Conservation (phyloP, 1,284 basidiomycete genomes). For the Apiotrichum porosum region DNA sequence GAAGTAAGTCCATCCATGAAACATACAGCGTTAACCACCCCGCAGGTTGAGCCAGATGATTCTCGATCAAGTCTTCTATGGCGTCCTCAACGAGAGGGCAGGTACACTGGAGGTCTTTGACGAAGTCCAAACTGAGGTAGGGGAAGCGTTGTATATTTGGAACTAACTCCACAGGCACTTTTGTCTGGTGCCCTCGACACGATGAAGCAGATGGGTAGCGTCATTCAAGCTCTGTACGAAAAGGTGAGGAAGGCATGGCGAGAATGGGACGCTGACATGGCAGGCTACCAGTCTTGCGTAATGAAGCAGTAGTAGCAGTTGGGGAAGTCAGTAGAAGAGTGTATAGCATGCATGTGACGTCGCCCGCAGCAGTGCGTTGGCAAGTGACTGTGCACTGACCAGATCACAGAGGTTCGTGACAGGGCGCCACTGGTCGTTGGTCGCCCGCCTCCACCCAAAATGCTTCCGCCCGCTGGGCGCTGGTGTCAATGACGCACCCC, state of each 20-base stretch:
- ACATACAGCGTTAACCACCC: too few relatives aligned
- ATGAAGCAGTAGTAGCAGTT: background rate
- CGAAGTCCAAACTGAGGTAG: constrained; percentile 71
- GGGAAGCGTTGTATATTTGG: constrained; percentile 26
- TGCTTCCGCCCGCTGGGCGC: too few relatives aligned
- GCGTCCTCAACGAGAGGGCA: constrained; percentile 89
- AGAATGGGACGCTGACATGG: background rate
- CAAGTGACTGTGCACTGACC: too few relatives aligned
- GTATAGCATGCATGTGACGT: too few relatives aligned
- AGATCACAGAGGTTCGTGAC: too few relatives aligned
- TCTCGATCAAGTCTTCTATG: constrained; percentile 87
- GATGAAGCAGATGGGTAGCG: constrained; percentile 81
- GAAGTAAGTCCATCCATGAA: constrained; percentile 60
- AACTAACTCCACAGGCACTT: constrained; percentile 6
- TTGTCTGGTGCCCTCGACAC: constrained; percentile 75
- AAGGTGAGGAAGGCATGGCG: constrained; percentile 55
- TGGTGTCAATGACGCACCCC: too few relatives aligned
- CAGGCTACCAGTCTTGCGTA: constrained; percentile 19
- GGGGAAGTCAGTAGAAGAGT: background rate
- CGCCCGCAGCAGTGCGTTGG: too few relatives aligned
- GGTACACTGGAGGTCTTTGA: constrained; percentile 90
- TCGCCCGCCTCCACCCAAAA: too few relatives aligned
- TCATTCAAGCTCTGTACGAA: constrained; percentile 85
- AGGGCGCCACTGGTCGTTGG: too few relatives aligned
- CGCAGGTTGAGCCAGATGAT: constrained; percentile 92